Conservation (phyloP, 805 yeast species). For the Yarrowia sp. region DNA sequence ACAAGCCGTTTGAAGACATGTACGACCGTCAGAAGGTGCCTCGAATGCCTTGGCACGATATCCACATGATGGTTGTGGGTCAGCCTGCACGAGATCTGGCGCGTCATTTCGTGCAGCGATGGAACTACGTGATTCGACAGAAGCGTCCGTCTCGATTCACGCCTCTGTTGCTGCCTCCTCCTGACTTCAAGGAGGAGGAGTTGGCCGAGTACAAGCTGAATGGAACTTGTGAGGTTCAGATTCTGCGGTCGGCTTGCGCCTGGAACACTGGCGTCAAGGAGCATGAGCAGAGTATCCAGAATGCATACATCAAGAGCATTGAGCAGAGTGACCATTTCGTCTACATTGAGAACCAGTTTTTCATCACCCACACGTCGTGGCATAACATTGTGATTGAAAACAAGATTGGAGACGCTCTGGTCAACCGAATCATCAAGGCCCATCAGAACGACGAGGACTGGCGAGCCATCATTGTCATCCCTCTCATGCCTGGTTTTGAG, state of each 20-base stretch:
- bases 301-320: slow-evolving; percentile 84
- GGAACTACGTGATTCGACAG: slow-evolving; percentile 91
- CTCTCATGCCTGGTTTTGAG: slow-evolving; percentile 92
- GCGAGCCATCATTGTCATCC: slow-evolving; percentile 89
- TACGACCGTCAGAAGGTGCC: slow-evolving; percentile 78
- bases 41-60: slow-evolving; percentile 99
- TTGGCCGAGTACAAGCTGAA: slow-evolving; percentile 53
- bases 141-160: slow-evolving; percentile 93
- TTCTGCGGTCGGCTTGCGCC: slow-evolving; percentile 80
- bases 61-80: slow-evolving; percentile 93
- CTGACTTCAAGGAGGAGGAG: slow-evolving; percentile 76
- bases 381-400: slow-evolving; percentile 74
- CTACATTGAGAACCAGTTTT: slow-evolving; percentile 94
- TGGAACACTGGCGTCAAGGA: slow-evolving; percentile 92
- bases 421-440: slow-evolving; percentile 91
- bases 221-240: slow-evolving; percentile 90
- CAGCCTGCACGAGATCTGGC: slow-evolving; percentile 90
- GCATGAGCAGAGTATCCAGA: slow-evolving; percentile 85
- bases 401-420: slow-evolving; percentile 92
- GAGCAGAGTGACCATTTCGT: slow-evolving; percentile 91
- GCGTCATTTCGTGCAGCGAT: slow-evolving; percentile 93
- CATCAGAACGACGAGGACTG: slow-evolving; percentile 70
- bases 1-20: slow-evolving; percentile 87
- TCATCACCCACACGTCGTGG: slow-evolving; percentile 81
- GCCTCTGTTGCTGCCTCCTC: slow-evolving; percentile 88